Conservation (phyloP, 257 asterid genomes). For the Fraxinus cuspidata region DNA sequence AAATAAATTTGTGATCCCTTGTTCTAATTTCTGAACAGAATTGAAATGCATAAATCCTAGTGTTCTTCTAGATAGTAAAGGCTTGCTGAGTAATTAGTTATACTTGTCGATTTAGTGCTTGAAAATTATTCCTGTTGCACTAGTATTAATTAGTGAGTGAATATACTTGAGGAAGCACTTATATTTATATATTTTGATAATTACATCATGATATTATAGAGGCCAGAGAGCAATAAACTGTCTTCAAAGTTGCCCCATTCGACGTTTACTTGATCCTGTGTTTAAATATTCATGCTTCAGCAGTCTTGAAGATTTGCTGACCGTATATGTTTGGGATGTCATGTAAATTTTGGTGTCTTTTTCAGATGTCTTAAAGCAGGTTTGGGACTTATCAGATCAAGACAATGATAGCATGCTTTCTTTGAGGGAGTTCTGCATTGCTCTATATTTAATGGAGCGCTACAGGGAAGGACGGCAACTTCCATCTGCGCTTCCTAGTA, state of each 20-base stretch:
- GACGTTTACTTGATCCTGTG: background rate
- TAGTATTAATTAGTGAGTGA: slow-evolving; percentile 15
- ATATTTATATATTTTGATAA: background rate
- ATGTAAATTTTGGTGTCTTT: slow-evolving; percentile 31
- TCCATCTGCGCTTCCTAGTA: slow-evolving; percentile 76
- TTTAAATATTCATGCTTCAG: slow-evolving; percentile 9
- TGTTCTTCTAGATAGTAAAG: slow-evolving; percentile 1
- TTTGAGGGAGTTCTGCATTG: slow-evolving; percentile 87
- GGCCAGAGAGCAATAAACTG: background rate
- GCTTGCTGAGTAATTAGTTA: slow-evolving; percentile 23
- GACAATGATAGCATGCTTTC: slow-evolving; percentile 96
- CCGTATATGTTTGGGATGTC: slow-evolving; percentile 20
- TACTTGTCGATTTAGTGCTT: slow-evolving; percentile 16
- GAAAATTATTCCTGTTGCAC: slow-evolving; percentile 7
- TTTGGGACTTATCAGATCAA: slow-evolving; percentile 97
- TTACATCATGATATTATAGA: background rate
- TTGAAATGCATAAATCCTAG: slow-evolving; percentile 15
- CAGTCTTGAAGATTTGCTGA: background rate
- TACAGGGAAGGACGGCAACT: slow-evolving; percentile 81
- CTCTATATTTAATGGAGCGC: slow-evolving; percentile 91
- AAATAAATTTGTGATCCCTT: background rate
- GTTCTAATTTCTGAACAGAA: slow-evolving; percentile 15
- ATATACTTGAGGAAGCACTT: slow-evolving; percentile 10
- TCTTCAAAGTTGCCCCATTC: slow-evolving; percentile 1
- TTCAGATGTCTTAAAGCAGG: slow-evolving; percentile 93